Conservation (phyloP, 2,329 filamentous ascomycete genomes). For the Curvularia verruculosa region DNA sequence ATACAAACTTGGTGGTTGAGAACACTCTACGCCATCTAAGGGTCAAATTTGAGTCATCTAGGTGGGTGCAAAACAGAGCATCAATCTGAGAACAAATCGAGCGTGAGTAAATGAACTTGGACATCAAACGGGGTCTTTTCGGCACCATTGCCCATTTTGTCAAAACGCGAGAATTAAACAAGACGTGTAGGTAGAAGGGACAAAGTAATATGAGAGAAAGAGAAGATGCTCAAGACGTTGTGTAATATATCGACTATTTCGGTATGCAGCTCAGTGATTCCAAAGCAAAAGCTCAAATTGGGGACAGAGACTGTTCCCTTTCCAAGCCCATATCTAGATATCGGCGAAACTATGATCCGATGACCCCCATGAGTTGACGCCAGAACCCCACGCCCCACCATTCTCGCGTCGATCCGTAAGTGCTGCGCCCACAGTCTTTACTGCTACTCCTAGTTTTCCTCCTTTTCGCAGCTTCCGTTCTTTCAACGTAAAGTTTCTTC, state of each 20-base stretch:
- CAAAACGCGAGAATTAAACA: neutral
- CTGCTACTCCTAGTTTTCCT: neutral
- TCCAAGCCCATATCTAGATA: neutral
- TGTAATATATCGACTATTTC: neutral
- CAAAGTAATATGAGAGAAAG: too few species aligned
- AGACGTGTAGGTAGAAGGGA: too few species aligned
- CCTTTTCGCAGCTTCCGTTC: neutral
- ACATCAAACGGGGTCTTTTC: neutral
- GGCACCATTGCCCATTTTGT: neutral
- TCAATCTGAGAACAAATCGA: neutral
- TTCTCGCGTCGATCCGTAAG: constrained; percentile 2
- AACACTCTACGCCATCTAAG: neutral
- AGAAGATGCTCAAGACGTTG: too few species aligned
- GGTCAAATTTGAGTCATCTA: neutral
- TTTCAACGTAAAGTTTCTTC: neutral
- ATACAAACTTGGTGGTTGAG: neutral
- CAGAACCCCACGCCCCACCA: constrained; percentile 16
- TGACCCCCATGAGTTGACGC: constrained; percentile 7
- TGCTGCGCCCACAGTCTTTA: constrained; percentile 13
- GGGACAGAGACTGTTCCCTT: neutral
- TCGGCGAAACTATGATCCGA: constrained; percentile 14
- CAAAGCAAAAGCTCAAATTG: neutral
- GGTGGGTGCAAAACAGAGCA: too few species aligned
- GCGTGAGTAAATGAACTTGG: neutral
- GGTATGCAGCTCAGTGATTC: neutral